These are phyloP conservation scores for Panus rudis DNA, from an alignment of 768 basidiomycete genomes.

Conservation along the genomic window DNA sequence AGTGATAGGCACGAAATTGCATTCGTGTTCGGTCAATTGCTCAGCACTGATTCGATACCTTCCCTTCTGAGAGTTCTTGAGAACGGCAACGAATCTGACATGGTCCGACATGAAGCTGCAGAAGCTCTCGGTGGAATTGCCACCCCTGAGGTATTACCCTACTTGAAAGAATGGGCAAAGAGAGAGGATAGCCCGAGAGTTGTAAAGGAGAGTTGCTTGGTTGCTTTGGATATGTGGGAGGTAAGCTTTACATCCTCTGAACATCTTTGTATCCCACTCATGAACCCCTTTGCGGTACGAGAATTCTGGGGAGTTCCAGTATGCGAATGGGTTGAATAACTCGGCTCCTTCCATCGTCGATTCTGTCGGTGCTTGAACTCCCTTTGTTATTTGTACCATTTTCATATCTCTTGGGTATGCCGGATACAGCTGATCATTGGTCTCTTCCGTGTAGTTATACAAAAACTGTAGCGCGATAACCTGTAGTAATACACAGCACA, in stretches of 20 bases:
- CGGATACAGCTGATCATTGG: too few relatives aligned
- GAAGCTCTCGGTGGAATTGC: conserved; percentile 98
- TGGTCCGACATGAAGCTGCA: conserved; percentile 98
- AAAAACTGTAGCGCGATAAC: too few relatives aligned
- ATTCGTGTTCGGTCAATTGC: conserved; percentile 95
- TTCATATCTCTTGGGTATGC: too few relatives aligned
- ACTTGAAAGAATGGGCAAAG: conserved; percentile 79
- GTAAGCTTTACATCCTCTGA: conserved; percentile 31
- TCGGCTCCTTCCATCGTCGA: conserved; percentile 9
- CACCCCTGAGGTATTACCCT: conserved; percentile 82
- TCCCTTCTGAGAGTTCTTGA: conserved; percentile 74
- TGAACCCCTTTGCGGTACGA: conserved; percentile 50
- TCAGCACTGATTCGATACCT: conserved; percentile 84
- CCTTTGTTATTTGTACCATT: too few relatives aligned
- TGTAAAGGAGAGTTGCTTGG: conserved; percentile 91
- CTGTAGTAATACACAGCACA: too few relatives aligned
- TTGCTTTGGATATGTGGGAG: conserved; percentile 98
- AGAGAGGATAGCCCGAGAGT: conserved; percentile 78
- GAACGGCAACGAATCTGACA: conserved; percentile 71
- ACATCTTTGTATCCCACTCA: not conserved
- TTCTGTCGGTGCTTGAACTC: conserved; percentile 17
- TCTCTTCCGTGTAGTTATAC: too few relatives aligned
- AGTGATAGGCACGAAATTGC: conserved; percentile 89
- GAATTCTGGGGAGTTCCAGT: conserved; percentile 76
- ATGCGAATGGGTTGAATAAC: conserved; percentile 47